Base-by-base conservation (phyloP, 2,329 filamentous ascomycete species). In the Talaromyces atroroseus region DNA sequence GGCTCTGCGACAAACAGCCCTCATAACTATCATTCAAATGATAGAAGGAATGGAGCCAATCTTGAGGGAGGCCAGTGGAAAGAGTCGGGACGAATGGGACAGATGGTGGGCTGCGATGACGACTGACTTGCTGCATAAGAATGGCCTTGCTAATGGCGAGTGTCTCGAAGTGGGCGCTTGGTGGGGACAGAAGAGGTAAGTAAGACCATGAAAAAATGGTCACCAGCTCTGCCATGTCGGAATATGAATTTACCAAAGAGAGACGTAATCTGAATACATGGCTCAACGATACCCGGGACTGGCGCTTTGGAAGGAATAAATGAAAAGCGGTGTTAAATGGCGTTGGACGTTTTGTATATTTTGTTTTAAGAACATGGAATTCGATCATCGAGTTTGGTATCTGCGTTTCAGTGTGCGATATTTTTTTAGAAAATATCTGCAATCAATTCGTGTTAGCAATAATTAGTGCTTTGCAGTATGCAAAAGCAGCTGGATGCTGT, bases 31-130 rank as follows among this genome's bases (percentile, higher is more conserved):
- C 5, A 83, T 95, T 52, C 88, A 92, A 68, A 82, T 90, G 79
- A 89, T 95, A 54, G 89, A 94, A 68, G 87, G 87, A 60, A 76
- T 96, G 65, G 92, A 96, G 72, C 89, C 90, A 5, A 75, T 94
- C 58, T 76, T 96, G 63, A 83, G 88, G 64, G 88, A 95, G 65
- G 84, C 85, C 47, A 95, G 88, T 66, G 88, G 87, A 14, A 95
- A 95, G 78, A 90, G 87, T 65, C 84, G 89, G 67, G 90, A 95
- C 63, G 92, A 96, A 74, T 96, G 91, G 91, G 89, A 95, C 70
- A 79, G 84, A 44, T 96, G 92, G 92, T 84, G 89, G 74, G 85
- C 86, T 42, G 89, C 87, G 71, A 89, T 96, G 87, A 92, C 90
- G 81, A 82, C 83, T 48, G 88, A 94, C 71, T 73, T 96, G 66